Evolutionary conservation across 371 early-diverging fungal genomes (phyloP), one percentile per base, ranked within the genome.

Genomic region (Apophysomyces ossiformis): DNA sequence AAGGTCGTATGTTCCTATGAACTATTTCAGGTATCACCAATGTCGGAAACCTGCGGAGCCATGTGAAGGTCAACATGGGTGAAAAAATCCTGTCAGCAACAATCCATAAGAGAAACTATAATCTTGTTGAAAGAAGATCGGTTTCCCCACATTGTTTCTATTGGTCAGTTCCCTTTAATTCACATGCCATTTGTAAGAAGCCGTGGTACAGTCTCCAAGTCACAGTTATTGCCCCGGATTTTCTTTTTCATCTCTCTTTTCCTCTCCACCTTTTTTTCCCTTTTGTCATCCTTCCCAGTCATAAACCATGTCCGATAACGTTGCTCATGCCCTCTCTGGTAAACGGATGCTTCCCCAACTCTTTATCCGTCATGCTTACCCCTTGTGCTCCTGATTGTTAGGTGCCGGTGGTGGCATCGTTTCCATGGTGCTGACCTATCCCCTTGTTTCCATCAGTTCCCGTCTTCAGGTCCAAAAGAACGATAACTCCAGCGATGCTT

Each of bases 331-430:
- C 63, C 84, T 96, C 12, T 63, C 66, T 45, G 54, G 45, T 61
- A 57, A 54, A 15, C 18, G 46, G 5, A 41, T 32, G 18, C 35
- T 18, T 37, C 16, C 57, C 6, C 16, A 26, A 26, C 16, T 59
- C 21, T 38, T 6, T 8, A 2, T 46, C 18, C n/a, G 39, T 32
- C n/a, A 16, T 15, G 45, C 16, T 50, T 21, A 44, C 45, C 57
- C 37, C 43, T 39, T 43, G 21, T 56, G 37, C 62, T 47, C 57
- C 36, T 26, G 44, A 12, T 56, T 43, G 26, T 71, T 26, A 93
- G 97, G 96, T 76, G 96, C 96, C 73, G 96, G 95, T 73, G 97
- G 97, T 67, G 97, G 97, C 69, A 93, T 96, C 77, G 88, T 94
- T 81, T 88, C 93, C 65, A 96, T 96, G 96, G 89, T 88, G 12